Percentiles rank a stretch among this genome's conserved stretches.
Conservation (phyloP, 2,329 filamentous ascomycete genomes). For the Cordyceps farinosa region DNA sequence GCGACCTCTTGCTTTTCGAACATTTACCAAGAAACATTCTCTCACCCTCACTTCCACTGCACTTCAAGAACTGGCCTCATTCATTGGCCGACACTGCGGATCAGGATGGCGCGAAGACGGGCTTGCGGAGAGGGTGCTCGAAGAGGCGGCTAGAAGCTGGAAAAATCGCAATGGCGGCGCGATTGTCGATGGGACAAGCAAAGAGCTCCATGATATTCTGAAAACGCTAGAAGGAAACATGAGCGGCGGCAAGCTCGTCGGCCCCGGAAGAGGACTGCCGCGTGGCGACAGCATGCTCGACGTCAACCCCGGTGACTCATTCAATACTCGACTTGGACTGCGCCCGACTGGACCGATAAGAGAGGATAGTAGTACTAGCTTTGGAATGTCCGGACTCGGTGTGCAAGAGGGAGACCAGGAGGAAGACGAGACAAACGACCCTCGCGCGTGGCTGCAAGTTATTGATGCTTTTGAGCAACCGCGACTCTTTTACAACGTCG, state of each 20-base stretch:
- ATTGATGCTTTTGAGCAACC: slow-evolving; percentile 84
- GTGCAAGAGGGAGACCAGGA: slow-evolving; percentile 55
- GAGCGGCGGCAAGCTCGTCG: slow-evolving; percentile 71
- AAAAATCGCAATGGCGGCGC: slow-evolving; percentile 85
- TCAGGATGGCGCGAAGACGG: slow-evolving; percentile 96
- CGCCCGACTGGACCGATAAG: slow-evolving; percentile 43
- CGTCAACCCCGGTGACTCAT: slow-evolving; percentile 47
- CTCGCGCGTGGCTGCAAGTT: slow-evolving; percentile 79
- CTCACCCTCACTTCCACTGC: slow-evolving; percentile 86
- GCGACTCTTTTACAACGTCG: slow-evolving; percentile 67
- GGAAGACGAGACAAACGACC: slow-evolving; percentile 61
- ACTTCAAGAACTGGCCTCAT: slow-evolving; percentile 77
- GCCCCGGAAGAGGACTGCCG: slow-evolving; percentile 47
- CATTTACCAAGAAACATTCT: slow-evolving; percentile 96
- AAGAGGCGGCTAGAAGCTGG: slow-evolving; percentile 89
- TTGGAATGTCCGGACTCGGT: slow-evolving; percentile 54
- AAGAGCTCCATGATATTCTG: slow-evolving; percentile 75
- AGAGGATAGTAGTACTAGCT: slow-evolving; percentile 64
- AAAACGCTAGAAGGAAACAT: slow-evolving; percentile 83
- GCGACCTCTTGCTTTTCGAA: slow-evolving; percentile 86
- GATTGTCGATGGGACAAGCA: slow-evolving; percentile 79
- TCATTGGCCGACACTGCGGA: slow-evolving; percentile 90
- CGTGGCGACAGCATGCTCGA: slow-evolving; percentile 62
- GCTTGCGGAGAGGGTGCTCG: slow-evolving; percentile 83
- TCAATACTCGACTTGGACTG: slow-evolving; percentile 55